Percentiles rank a stretch among this genome's conserved stretches.
Conservation (phyloP, 202 grass and related monocot genomes). For the Carex sylvatica region DNA sequence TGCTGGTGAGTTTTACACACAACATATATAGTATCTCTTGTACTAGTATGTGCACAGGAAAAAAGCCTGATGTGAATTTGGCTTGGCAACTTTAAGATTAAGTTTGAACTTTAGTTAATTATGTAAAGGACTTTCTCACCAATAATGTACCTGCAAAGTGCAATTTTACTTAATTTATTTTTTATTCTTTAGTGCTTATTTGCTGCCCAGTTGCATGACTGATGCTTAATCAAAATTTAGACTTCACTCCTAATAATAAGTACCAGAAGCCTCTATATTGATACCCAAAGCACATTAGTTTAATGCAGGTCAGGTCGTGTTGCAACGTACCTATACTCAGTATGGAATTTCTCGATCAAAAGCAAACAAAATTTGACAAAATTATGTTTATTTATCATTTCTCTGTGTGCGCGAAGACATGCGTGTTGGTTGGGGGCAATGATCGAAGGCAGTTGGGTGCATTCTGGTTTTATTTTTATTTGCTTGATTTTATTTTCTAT, state of each 20-base stretch:
- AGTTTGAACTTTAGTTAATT: not conserved
- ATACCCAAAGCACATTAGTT: not conserved
- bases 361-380: not conserved
- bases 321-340: not conserved
- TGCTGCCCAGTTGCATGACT: not conserved
- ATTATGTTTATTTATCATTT: conserved; percentile 9
- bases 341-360: not conserved
- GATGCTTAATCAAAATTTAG: not conserved
- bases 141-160: not conserved
- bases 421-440: not conserved
- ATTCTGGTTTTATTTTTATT: conserved; percentile 11
- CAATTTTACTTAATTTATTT: not conserved
- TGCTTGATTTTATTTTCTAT: conserved; percentile 8
- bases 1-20: conserved; percentile 57
- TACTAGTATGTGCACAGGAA: not conserved
- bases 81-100: not conserved
- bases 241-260: not conserved
- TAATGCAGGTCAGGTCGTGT: not conserved
- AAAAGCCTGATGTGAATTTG: not conserved
- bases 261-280: not conserved
- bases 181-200: not conserved
- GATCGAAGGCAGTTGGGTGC: not conserved
- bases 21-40: not conserved
- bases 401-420: not conserved
- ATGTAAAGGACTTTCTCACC: not conserved